Evolutionary conservation across 2,329 filamentous ascomycete genomes (phyloP).

Genomic region (Daldinia sp.): DNA sequence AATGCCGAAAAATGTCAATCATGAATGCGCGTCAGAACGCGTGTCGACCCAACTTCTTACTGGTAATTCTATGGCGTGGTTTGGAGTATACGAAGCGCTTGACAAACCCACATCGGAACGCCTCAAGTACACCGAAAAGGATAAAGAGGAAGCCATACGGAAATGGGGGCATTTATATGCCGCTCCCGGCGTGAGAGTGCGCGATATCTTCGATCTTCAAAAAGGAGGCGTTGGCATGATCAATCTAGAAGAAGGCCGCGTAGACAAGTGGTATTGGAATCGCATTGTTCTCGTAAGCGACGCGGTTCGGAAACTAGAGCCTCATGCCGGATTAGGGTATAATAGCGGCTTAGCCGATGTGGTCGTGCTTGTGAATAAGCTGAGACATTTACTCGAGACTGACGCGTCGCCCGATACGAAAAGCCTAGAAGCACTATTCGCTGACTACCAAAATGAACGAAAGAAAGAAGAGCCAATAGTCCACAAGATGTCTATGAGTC

Average conservation of each 20-base stretch:
- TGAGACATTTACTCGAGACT: conserved; percentile 39
- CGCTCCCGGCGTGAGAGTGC: conserved; percentile 41
- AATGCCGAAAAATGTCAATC: conserved; percentile 24
- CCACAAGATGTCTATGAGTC: conserved; percentile 38
- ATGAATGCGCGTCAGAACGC: conserved; percentile 35
- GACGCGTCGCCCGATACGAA: conserved; percentile 34
- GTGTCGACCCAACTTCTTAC: conserved; percentile 44
- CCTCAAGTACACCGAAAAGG: conserved; percentile 48
- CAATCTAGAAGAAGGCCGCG: conserved; percentile 53
- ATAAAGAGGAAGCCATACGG: conserved; percentile 46
- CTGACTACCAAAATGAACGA: conserved; percentile 43
- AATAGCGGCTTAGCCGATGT: conserved; percentile 51
- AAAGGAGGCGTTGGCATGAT: conserved; percentile 43
- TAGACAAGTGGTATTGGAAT: conserved; percentile 50
- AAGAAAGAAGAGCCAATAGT: conserved; percentile 41
- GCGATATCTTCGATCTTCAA: conserved; percentile 45
- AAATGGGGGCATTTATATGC: conserved; percentile 48
- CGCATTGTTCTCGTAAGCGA: conserved; percentile 54
- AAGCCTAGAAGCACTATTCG: conserved; percentile 42
- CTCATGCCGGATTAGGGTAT: conserved; percentile 51
- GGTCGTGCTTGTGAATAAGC: conserved; percentile 47
- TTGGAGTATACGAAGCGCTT: conserved; percentile 49
- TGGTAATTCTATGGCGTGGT: conserved; percentile 37
- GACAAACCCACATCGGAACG: conserved; percentile 45
- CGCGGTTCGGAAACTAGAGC: conserved; percentile 53